Evolutionary conservation across 2,329 filamentous ascomycete species (phyloP).

Genomic region (Fusarium decemcellulare): DNA sequence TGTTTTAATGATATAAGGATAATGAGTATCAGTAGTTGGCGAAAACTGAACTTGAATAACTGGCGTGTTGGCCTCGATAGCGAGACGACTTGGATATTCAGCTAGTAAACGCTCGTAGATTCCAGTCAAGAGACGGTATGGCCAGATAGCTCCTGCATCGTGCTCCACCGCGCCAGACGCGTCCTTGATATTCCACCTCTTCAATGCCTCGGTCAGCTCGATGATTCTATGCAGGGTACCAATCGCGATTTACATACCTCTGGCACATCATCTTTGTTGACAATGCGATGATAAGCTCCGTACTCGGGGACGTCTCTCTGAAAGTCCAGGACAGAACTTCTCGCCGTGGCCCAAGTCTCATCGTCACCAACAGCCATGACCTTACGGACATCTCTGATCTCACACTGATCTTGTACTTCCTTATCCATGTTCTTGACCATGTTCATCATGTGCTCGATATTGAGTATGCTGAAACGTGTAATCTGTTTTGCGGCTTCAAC

Average conservation of each 20-base stretch:
- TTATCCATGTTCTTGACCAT: constrained; percentile 27
- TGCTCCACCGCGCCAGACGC: background rate
- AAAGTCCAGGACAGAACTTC: constrained; percentile 27
- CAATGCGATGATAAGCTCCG: constrained; percentile 16
- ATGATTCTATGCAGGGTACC: no score
- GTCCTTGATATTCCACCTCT: background rate
- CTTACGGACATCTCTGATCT: constrained; percentile 30
- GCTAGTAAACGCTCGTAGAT: background rate
- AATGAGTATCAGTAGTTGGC: constrained; percentile 30
- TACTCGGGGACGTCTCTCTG: constrained; percentile 21
- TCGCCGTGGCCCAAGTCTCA: constrained; percentile 24
- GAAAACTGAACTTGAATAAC: background rate
- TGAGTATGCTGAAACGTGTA: constrained; percentile 56
- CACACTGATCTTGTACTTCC: constrained; percentile 24
- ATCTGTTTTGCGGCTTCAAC: constrained; percentile 55
- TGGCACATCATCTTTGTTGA: constrained; percentile 24
- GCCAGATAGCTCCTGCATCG: background rate
- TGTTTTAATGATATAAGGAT: constrained; percentile 61
- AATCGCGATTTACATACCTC: background rate
- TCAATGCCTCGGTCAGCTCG: no score
- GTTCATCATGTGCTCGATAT: constrained; percentile 47
- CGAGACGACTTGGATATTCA: background rate
- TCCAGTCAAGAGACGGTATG: background rate
- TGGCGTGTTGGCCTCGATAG: background rate
- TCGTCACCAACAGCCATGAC: constrained; percentile 37